A percentile compares a stretch with the other conserved stretches of the same genome.
Conservation (phyloP, 192 early-diverging fungal species). For the Coemansia aciculifera region DNA sequence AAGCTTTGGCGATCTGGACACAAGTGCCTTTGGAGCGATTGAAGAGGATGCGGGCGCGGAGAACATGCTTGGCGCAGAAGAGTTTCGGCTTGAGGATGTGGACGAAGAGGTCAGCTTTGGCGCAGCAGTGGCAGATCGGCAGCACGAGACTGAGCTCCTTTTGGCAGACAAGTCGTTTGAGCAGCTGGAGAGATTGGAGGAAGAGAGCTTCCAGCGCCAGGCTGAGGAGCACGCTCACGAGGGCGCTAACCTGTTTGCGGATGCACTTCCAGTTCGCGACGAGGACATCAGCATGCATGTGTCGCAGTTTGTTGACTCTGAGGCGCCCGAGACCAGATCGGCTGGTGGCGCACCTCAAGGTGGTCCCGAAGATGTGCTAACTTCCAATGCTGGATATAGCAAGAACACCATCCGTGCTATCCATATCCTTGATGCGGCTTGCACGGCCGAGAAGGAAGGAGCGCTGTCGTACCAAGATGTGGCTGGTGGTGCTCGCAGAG, state of each 20-base stretch:
- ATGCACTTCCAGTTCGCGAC: conserved; percentile 26
- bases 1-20: neutral
- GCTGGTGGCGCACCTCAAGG: neutral
- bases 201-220: conserved; percentile 52
- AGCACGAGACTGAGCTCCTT: conserved; percentile 27
- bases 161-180: conserved; percentile 51
- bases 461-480: conserved; percentile 41
- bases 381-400: conserved; percentile 52
- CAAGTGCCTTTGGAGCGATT: conserved; percentile 14
- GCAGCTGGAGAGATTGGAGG: conserved; percentile 50
- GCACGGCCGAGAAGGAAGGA: conserved; percentile 28
- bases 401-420: conserved; percentile 66
- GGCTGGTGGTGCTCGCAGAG: conserved; percentile 55
- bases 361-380: neutral
- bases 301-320: conserved; percentile 13
- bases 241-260: conserved; percentile 42
- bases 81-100: conserved; percentile 39
- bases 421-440: conserved; percentile 57
- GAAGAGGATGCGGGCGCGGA: conserved; percentile 8
- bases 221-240: conserved; percentile 30
- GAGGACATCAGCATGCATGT: conserved; percentile 23
- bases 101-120: conserved; percentile 44
- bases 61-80: conserved; percentile 19
- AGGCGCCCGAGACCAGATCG: neutral
- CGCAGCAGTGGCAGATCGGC: conserved; percentile 22